Evolutionary conservation across 306 rosid genomes (phyloP).

Genomic region (Cucumis hystrix): DNA sequence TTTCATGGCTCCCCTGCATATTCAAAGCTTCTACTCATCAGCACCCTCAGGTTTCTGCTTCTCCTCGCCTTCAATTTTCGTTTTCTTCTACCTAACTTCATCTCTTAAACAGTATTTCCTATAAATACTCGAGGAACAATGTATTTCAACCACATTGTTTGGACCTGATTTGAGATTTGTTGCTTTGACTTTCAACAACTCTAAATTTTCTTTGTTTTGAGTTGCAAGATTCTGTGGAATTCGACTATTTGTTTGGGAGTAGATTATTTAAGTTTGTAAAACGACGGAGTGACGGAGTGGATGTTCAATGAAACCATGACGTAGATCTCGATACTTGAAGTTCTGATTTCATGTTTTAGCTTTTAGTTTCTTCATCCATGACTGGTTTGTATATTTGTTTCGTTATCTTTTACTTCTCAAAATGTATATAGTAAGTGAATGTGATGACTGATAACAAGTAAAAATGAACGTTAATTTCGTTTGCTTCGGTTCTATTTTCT

Average conservation of each 20-base stretch:
- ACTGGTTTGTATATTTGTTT: background rate
- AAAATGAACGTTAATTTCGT: background rate
- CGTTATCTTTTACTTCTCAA: background rate
- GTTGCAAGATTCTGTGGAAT: background rate
- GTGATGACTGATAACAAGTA: background rate
- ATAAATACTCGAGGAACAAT: background rate
- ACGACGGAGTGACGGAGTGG: background rate
- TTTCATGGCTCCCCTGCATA: constrained; percentile 25
- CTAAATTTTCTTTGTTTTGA: background rate
- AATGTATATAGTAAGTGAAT: background rate
- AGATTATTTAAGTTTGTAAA: background rate
- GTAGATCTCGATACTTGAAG: background rate
- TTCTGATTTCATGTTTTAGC: background rate
- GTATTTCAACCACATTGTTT: background rate
- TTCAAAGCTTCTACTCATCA: constrained; percentile 50
- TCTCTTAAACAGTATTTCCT: background rate
- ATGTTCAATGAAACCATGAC: background rate
- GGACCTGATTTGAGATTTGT: background rate
- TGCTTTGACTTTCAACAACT: background rate
- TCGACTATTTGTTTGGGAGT: background rate
- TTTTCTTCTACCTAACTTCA: background rate
- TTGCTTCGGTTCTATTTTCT: background rate
- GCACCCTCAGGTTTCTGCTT: constrained; percentile 50
- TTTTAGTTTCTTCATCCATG: background rate
- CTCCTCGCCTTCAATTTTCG: background rate